Base-by-base conservation (phyloP, 164 flowering plant species). In the Liriodendron chinense region DNA sequence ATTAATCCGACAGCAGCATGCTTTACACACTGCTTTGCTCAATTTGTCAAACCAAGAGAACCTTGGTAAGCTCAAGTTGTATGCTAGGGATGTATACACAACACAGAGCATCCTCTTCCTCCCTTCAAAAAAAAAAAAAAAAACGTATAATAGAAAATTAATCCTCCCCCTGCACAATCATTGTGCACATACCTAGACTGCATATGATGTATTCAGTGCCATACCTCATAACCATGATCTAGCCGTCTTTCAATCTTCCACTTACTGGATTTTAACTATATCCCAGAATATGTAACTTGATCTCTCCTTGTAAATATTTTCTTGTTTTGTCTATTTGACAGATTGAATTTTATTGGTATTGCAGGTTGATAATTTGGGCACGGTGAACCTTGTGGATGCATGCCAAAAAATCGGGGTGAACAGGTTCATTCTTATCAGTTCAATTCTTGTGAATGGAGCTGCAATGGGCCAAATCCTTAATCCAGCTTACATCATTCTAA, bases 391-490 rank as follows among this genome's bases (percentile, higher is more conserved):
- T 63, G 98, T 93, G 65, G 98, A 96, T 34, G 99, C 99, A 59
- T 96, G 98, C 75, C 84, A 93, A 16, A 90, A 87, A 78, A 70
- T 24, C 26, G 88, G 92, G 25, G 89, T 96, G 56, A 86, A 86
- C 63, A 86, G 91, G 78, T 93, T 96, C 74, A 80, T 96, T 67
- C 96, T 96, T 66, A 77, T 93, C 49, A 93, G 99, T 83, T 91
- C 98, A 16, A 90, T 96, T 74, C 83, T 96, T 78, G 99, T 93
- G 22, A 96, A 96, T 83, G 98, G 99, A 73, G 99, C 98, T 67
- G 96, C 98, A 63, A 93, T 91, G 96, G 99, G 99, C 13, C 98
- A 96, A 83, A 63, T 96, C 49, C 79, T 96, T 3, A 96, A 96
- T 78, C 98, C 99, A 24, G 94, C 96, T 70, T 95, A 95, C 84